These are phyloP conservation scores for Pythium biforme DNA, from an alignment of 352 stramenopile genomes.

Conservation along the genomic window DNA sequence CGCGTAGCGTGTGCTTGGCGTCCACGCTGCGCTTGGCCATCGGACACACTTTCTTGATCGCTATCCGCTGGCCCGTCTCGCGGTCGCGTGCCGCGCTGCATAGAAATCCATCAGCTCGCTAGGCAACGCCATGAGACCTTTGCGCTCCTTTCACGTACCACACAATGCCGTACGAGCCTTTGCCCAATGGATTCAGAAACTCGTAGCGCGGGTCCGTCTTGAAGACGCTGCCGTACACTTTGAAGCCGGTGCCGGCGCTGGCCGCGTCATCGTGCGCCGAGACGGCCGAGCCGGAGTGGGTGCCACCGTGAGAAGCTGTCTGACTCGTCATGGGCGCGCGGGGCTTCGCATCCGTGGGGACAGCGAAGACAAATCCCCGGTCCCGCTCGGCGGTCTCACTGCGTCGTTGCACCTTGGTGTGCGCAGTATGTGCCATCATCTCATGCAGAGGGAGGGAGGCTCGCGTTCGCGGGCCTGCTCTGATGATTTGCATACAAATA, in stretches of 20 bases:
- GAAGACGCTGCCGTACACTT: slow-evolving; percentile 82
- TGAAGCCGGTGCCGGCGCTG: slow-evolving; percentile 38
- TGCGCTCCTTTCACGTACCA: slow-evolving; percentile 63
- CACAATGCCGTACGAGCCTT: slow-evolving; percentile 92
- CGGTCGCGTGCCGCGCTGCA: slow-evolving; percentile 71
- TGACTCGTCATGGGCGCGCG: slow-evolving; percentile 10
- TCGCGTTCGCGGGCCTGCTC: background rate
- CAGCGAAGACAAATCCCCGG: background rate
- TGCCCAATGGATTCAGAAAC: slow-evolving; percentile 86
- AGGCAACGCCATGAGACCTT: too few relatives aligned
- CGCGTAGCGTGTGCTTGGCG: slow-evolving; percentile 87
- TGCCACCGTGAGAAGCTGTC: background rate
- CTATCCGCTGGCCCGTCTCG: slow-evolving; percentile 72
- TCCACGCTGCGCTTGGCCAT: slow-evolving; percentile 83
- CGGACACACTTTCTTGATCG: slow-evolving; percentile 90
- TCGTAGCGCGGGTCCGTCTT: slow-evolving; percentile 83
- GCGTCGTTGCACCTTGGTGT: background rate
- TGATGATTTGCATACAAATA: slow-evolving; percentile 19
- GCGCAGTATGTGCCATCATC: too few relatives aligned
- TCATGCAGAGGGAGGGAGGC: too few relatives aligned
- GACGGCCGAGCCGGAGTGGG: too few relatives aligned
- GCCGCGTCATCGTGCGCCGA: background rate
- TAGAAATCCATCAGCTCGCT: too few relatives aligned
- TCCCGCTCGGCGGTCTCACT: slow-evolving; percentile 1
- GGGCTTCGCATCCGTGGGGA: background rate